These are phyloP conservation scores for Vickermania ingenoplastis DNA, from an alignment of 208 protist species.

Conservation along the genomic window DNA sequence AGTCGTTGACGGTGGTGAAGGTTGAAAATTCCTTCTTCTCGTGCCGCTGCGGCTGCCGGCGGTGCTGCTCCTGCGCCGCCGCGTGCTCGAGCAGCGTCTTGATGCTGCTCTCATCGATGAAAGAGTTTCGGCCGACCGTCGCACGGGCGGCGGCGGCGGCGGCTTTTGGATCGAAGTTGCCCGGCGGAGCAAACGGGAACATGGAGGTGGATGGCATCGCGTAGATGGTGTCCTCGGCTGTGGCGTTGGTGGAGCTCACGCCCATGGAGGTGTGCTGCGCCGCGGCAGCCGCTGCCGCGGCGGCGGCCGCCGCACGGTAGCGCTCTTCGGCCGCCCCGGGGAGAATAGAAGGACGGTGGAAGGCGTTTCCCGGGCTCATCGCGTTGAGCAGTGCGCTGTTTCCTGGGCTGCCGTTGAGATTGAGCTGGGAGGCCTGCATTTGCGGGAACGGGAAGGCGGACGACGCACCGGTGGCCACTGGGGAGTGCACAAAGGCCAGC, in stretches of 20 bases:
- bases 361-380: too few species aligned
- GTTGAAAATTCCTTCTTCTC: slow-evolving; percentile 26
- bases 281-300: background rate
- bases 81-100: background rate
- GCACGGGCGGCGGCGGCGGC: background rate
- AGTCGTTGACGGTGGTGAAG: slow-evolving; percentile 74
- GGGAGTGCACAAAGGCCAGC: background rate
- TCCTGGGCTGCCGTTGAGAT: background rate
- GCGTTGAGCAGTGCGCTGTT: too few species aligned
- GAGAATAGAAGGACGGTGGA: background rate
- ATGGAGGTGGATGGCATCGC: background rate
- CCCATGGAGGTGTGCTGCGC: background rate
- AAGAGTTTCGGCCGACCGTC: background rate
- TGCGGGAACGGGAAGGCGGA: background rate
- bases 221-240: background rate
- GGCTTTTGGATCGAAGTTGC: background rate
- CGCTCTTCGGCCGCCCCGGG: background rate
- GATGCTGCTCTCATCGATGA: background rate
- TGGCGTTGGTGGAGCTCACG: background rate
- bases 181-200: background rate
- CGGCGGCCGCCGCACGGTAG: background rate
- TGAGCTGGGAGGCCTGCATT: background rate
- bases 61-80: background rate
- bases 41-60: background rate
- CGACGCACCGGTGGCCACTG: background rate